phyloP scores from a whole-genome alignment of 2,329 filamentous ascomycete species.

The Magnaporthiopsis rhizophila region DNA sequence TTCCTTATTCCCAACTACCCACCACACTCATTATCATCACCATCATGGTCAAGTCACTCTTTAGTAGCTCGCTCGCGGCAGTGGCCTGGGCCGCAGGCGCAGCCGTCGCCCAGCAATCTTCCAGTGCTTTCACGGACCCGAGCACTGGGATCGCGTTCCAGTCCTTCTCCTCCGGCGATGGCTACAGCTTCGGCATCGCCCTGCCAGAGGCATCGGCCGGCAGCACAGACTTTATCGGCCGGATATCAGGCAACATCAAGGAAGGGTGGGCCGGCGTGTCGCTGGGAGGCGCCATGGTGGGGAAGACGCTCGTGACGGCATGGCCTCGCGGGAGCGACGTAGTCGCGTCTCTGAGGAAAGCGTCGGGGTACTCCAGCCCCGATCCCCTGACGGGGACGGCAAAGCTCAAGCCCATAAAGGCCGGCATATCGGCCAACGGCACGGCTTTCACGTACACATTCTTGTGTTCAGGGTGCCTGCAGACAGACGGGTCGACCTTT shows the following conservation, averaged over 20 bases:
- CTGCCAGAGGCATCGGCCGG: constrained; percentile 32
- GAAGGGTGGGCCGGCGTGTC: constrained; percentile 48
- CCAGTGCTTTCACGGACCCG: constrained; percentile 32
- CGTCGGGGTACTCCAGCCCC: constrained; percentile 45
- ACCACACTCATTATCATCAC: background rate
- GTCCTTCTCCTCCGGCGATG: constrained; percentile 32
- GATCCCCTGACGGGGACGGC: constrained; percentile 50
- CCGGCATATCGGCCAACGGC: constrained; percentile 36
- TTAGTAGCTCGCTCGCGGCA: background rate
- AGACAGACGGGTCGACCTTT: constrained; percentile 19
- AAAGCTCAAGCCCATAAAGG: constrained; percentile 44
- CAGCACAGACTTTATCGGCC: constrained; percentile 42
- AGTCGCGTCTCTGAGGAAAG: constrained; percentile 43
- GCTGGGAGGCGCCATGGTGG: constrained; percentile 46
- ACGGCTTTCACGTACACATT: constrained; percentile 42
- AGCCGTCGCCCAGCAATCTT: background rate
- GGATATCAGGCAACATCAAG: constrained; percentile 29
- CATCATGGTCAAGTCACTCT: background rate
- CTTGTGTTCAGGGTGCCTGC: constrained; percentile 33
- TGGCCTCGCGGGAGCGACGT: constrained; percentile 41
- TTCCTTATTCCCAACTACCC: background rate
- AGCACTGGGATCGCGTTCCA: constrained; percentile 44
- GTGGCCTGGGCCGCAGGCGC: background rate
- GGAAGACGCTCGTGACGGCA: constrained; percentile 41
- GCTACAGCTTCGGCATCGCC: constrained; percentile 41